Conservation (phyloP, 805 yeast species). For the Tetrapisispora phaffii region DNA sequence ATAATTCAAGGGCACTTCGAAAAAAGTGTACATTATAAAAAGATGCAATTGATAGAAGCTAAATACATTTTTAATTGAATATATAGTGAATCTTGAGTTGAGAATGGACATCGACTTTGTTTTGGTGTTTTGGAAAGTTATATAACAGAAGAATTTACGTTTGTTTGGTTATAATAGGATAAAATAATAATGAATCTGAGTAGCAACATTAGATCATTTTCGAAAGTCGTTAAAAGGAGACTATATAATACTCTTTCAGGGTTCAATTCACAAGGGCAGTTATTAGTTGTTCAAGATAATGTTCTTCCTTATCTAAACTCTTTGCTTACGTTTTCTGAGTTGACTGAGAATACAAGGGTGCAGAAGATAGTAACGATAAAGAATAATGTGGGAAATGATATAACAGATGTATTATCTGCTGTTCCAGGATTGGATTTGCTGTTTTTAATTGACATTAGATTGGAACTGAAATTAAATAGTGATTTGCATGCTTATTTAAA, state of each 20-base stretch:
- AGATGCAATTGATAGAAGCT: too few relatives aligned
- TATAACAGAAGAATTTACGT: too few relatives aligned
- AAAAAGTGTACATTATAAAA: too few relatives aligned
- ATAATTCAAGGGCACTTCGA: too few relatives aligned
- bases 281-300: slow-evolving; percentile 19
- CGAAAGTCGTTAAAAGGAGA: slow-evolving; percentile 7
- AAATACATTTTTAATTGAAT: too few relatives aligned
- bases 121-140: too few relatives aligned
- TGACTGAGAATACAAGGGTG: slow-evolving; percentile 21
- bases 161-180: too few relatives aligned
- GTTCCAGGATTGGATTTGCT: slow-evolving; percentile 11
- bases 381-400: slow-evolving; percentile 12
- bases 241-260: slow-evolving; percentile 12
- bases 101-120: too few relatives aligned
- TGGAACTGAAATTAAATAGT: slow-evolving; percentile 15
- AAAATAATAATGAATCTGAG: slow-evolving; percentile 11
- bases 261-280: slow-evolving; percentile 10
- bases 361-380: slow-evolving; percentile 19
- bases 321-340: slow-evolving; percentile 20
- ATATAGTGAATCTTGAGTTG: too few relatives aligned
- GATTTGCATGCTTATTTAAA: slow-evolving; percentile 4
- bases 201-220: slow-evolving; percentile 24
- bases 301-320: slow-evolving; percentile 16
- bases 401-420: slow-evolving; percentile 8
- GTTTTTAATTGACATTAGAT: slow-evolving; percentile 21